Base-by-base conservation (phyloP, 2,329 filamentous ascomycete genomes). In the Microcyclosporella mali region DNA sequence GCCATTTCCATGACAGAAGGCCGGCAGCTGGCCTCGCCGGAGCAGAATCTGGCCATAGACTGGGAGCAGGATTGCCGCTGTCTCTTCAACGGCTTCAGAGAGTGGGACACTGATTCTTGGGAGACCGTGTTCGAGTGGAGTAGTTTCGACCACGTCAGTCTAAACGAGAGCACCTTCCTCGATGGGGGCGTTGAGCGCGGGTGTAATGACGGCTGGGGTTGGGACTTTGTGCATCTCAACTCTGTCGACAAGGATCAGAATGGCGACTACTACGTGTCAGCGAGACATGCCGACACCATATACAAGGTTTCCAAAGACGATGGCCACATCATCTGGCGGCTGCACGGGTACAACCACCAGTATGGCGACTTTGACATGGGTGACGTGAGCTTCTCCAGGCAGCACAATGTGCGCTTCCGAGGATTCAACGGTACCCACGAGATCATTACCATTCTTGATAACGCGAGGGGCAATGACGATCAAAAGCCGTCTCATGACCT, bases 201-300 rank as follows among this genome's bases (percentile, higher is more conserved):
- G 14, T 51, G 49, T 28, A 41, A 41, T 11, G 25, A 43, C 14
- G 16, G 25, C 16, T 52, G 49, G 49, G 49, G 32, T 28, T 46
- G 43, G 43, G 43, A 46, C 31, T 46, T 41, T 15, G 21, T 43
- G 14, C 43, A 46, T 21, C 15, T 40, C 30, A 46, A 46, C 30
- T 71, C 72, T 33, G 59, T 77, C 16, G 40, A 42, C 33, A 42
- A 37, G 16, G 40, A 42, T 33, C 40, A 42, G 7, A 42, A 66
- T 0, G 72, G 72, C 2, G 69, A 77, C 51, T 78, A 73, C 43
- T 55, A 78, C 6, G 64, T 79, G 21, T 78, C 74, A 0, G 66
- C 68, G 2, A 68, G 73, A 2, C 67, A 75, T 52, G 66, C 68
- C 33, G 67, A 66, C 52, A 65, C 69, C 9, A 62, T 77, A 14